Evolutionary conservation across 1,139 yeast species (phyloP).

Genomic region (Pichia sp.): DNA sequence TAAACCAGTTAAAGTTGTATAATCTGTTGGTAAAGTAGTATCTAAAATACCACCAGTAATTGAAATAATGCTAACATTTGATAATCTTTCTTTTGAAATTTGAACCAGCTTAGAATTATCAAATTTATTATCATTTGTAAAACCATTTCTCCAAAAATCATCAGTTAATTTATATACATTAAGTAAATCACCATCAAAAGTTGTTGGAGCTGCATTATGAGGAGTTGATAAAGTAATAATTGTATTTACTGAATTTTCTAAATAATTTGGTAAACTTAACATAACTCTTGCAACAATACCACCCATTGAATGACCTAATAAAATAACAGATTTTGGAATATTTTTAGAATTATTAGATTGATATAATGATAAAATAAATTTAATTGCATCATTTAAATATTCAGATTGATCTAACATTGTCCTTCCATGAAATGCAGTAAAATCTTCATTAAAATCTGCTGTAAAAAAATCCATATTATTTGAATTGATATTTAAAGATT

Average conservation of each 20-base stretch:
- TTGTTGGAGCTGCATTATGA: slow-evolving; percentile 89
- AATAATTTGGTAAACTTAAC: slow-evolving; percentile 72
- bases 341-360: slow-evolving; percentile 37
- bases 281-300: slow-evolving; percentile 85
- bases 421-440: slow-evolving; percentile 93
- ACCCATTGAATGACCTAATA: slow-evolving; percentile 96
- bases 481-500: slow-evolving; percentile 26
- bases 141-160: slow-evolving; percentile 73
- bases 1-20: slow-evolving; percentile 67
- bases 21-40: slow-evolving; percentile 85
- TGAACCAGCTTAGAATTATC: slow-evolving; percentile 23
- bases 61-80: slow-evolving; percentile 56
- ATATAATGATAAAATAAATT: slow-evolving; percentile 68
- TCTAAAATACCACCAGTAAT: slow-evolving; percentile 91
- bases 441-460: slow-evolving; percentile 93
- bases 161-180: slow-evolving; percentile 70
- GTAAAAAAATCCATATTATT: slow-evolving; percentile 69
- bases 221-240: slow-evolving; percentile 89
- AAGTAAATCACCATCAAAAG: slow-evolving; percentile 85
- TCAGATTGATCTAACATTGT: slow-evolving; percentile 93
- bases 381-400: slow-evolving; percentile 80
- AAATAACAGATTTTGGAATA: slow-evolving; percentile 51
- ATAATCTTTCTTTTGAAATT: slow-evolving; percentile 37
- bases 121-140: slow-evolving; percentile 17
- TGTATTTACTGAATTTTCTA: slow-evolving; percentile 67